A percentile compares a stretch with the other conserved stretches of the same genome.
These are phyloP conservation scores for Sugiyamaella xylanicola DNA, from an alignment of 1,139 yeast genomes.

Conservation along the genomic window DNA sequence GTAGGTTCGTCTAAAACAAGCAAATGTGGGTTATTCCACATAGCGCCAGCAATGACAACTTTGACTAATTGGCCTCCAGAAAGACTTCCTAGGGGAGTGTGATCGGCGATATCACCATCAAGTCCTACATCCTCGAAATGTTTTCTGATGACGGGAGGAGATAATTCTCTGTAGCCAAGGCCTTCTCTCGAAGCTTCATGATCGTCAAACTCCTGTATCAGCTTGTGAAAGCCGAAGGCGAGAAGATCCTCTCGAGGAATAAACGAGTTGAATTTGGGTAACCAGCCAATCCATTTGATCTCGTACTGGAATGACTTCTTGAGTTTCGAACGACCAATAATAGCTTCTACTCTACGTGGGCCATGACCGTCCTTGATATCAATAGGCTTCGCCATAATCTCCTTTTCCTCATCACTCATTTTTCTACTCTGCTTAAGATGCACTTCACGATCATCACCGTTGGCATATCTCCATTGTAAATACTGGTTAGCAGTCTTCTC, in stretches of 20 bases:
- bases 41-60: slow-evolving; percentile 98
- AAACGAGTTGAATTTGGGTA: slow-evolving; percentile 94
- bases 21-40: slow-evolving; percentile 99
- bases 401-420: slow-evolving; percentile 79
- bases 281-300: slow-evolving; percentile 90
- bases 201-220: slow-evolving; percentile 93
- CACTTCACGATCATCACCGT: slow-evolving; percentile 98
- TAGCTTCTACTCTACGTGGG: slow-evolving; percentile 83
- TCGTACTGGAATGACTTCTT: slow-evolving; percentile 97
- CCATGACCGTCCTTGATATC: slow-evolving; percentile 89
- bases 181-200: slow-evolving; percentile 99
- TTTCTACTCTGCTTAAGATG: slow-evolving; percentile 90
- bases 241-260: slow-evolving; percentile 79
- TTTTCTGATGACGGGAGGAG: slow-evolving; percentile 89
- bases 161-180: slow-evolving; percentile 90
- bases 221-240: slow-evolving; percentile 81
- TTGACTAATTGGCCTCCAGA: slow-evolving; percentile 98
- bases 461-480: slow-evolving; percentile 96
- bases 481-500: slow-evolving; percentile 98
- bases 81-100: slow-evolving; percentile 92
- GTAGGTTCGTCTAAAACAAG: slow-evolving; percentile 98
- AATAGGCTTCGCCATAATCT: slow-evolving; percentile 73
- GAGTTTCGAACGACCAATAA: slow-evolving; percentile 95
- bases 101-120: slow-evolving; percentile 98
- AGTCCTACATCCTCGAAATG: slow-evolving; percentile 97